Evolutionary conservation across 108 stramenopile species (phyloP), one percentile per base, ranked within the genome.

Genomic region (Fistulifera pelliculosa): DNA sequence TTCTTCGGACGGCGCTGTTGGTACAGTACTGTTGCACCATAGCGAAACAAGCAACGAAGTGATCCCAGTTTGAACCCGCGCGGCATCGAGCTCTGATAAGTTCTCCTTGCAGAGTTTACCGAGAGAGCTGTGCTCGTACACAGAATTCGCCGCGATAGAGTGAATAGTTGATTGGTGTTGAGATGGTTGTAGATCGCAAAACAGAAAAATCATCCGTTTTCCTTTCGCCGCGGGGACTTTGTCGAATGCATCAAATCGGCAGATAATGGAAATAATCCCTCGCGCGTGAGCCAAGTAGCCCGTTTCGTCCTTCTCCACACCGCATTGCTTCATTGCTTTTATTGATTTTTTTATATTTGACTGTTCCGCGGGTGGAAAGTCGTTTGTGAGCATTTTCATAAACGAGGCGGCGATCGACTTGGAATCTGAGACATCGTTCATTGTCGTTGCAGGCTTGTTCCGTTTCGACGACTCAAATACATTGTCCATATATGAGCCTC

Each of bases 111-210:
- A 71, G 14, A 50, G 38, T 1, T 38, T 31, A 15, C 53, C 22
- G 21, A 90, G 64, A 10, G 48, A 11, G 10, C 79, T 74, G 16
- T 56, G 40, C 13, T 76, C 66, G 55, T 81, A 83, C 10, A 61
- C 52, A 12, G 67, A 14, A 22, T 41, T 43, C 31, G 64, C 49
- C 10, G 82, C 80, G 26, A 74, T 31, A 45, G 60, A 69, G 41
- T 78, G 58, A 19, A 74, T 50, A 23, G 78, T 60, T 22, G 57
- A 57, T 19, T 68, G 66, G 50, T 66, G 70, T 24, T 66, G 69
- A 17, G 60, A 41, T 27, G 85, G 85, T 14, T 86, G 45, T 1
- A 91, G 70, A 44, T 80, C 68, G 31, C 81, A 72, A 7, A 91
- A 60, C 6, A 74, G 50, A 15, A 28, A 27, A 8, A 91, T 56